Evolutionary conservation across 352 stramenopile species (phyloP), one percentile per base, ranked within the genome.

Genomic region (Phytophthora sojae): DNA sequence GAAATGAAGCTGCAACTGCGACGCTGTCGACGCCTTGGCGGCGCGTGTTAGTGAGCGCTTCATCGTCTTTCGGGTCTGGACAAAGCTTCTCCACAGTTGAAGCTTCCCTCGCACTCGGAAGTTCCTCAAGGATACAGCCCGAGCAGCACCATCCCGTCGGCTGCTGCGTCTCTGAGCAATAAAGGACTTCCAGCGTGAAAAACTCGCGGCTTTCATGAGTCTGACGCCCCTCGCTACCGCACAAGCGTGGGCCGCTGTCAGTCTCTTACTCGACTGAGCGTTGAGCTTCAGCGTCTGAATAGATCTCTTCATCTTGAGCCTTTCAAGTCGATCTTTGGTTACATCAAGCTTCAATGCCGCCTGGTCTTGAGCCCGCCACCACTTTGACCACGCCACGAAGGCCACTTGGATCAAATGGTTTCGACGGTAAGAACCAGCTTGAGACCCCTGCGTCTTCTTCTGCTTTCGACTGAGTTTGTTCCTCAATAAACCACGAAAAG

Each of bases 31-130:
- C 1, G 56, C 51, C 14, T 29, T 53, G 9, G 55, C 25, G 4
- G 64, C 80, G 4, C 55, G 57, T 2, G 49, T n/a, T 2, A 88
- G 56, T 2, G 60, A 75, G 1, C 35, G 32, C 6, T 64, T 42
- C 12, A 86, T 21, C 11, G 80, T 19, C 49, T 73, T 77, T 23
- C 67, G 73, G 5, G 70, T 23, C 2, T 70, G 39, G 8, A 71
- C 19, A 11, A 68, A 53, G 1, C 44, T 32, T 53, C 44, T 57
- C 82, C 79, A 90, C 4, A 26, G 56, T 15, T 55, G 39, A 29
- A 90, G 25, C 4, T 25, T 26, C 6, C 26, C 54, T 39, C 62
- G 51, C 1, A 79, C 42, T 26, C 69, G 74, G 23, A 79, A 77
- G 4, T 56, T 52, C 25, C 14, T 57, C 64, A 76, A 56, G 0